Conservation (phyloP, 306 rosid species). For the barrel medic (Medicago truncatula) region MtrunA17r5.0-ANR NC_053047.1:573501-574000, state of each 20-base stretch:
- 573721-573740: slow-evolving; percentile 91
- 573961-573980: neutral
- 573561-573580: slow-evolving; percentile 69
- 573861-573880: neutral
- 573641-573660: slow-evolving; percentile 73
- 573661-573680: slow-evolving; percentile 51
- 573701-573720: slow-evolving; percentile 72
- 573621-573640: slow-evolving; percentile 66
- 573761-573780: slow-evolving; percentile 84
- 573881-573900: slow-evolving; percentile 30
- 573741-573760: slow-evolving; percentile 97
- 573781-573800: slow-evolving; percentile 70
- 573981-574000: slow-evolving; percentile 20
- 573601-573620: slow-evolving; percentile 56
- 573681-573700: slow-evolving; percentile 56
- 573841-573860: no score
- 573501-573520: slow-evolving; percentile 50
- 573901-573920: slow-evolving; percentile 35
- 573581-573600: slow-evolving; percentile 61
- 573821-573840: slow-evolving; percentile 31
- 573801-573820: slow-evolving; percentile 37
- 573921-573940: slow-evolving; percentile 29
- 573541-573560: slow-evolving; percentile 45
- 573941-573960: neutral
- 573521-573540: slow-evolving; percentile 46